phyloP scores from a whole-genome alignment of 768 basidiomycete genomes.

The Fistulinella prunicolor region DNA sequence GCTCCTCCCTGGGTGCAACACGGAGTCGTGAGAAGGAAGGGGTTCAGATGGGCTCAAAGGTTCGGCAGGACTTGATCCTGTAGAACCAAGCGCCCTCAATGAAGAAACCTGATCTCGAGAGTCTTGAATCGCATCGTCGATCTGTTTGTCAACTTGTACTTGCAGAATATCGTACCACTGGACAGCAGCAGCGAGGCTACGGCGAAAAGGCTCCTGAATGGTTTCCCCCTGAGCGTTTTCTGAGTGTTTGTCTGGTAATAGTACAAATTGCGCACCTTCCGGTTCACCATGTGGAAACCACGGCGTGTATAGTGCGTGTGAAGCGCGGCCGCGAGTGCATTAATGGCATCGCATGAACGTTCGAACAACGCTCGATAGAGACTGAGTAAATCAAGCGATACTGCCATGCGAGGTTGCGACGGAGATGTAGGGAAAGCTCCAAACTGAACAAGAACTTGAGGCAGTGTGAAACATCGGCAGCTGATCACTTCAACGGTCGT shows the following conservation, averaged over 20 bases:
- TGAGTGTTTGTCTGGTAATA: too few relatives aligned
- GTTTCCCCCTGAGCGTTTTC: constrained; percentile 20
- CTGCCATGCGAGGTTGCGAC: constrained; percentile 16
- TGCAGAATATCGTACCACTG: constrained; percentile 31
- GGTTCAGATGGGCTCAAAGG: neutral
- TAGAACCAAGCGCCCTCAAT: neutral
- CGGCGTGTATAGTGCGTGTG: neutral
- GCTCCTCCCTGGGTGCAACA: neutral
- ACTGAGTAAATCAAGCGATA: constrained; percentile 31
- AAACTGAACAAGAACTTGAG: constrained; percentile 25
- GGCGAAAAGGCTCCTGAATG: constrained; percentile 31
- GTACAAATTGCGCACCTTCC: neutral
- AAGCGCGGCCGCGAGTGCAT: constrained; percentile 5
- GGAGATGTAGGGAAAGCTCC: constrained; percentile 35
- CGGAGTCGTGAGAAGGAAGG: neutral
- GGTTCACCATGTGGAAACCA: constrained; percentile 15
- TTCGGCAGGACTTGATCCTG: neutral
- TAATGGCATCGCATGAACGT: constrained; percentile 28
- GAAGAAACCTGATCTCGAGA: neutral
- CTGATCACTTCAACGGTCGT: neutral
- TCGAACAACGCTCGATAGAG: constrained; percentile 23
- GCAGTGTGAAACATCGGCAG: neutral
- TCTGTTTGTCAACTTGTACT: constrained; percentile 7
- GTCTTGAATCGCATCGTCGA: neutral
- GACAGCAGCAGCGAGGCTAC: constrained; percentile 24